Conservation (phyloP, 140 eudicot species). For the Bidens hawaiensis region DNA sequence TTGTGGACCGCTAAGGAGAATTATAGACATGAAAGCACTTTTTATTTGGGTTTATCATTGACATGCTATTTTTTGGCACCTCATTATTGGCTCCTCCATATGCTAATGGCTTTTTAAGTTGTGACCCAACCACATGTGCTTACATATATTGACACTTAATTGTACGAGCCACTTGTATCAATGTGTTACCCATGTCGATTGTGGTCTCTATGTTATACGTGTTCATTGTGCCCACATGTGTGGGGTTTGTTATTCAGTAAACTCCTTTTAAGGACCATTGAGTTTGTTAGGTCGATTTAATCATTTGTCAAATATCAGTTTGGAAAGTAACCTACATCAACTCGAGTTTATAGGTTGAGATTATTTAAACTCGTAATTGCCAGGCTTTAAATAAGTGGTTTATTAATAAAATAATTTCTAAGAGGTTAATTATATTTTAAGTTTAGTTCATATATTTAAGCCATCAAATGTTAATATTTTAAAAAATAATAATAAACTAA, state of each 20-base stretch:
- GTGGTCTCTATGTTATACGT: background rate
- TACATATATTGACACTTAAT: background rate
- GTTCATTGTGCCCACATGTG: background rate
- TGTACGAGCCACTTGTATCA: background rate
- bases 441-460: background rate
- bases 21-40: background rate
- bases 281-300: background rate
- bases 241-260: background rate
- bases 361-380: too few species aligned
- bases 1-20: background rate
- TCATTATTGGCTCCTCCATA: background rate
- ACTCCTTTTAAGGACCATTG: background rate
- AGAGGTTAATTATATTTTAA: too few species aligned
- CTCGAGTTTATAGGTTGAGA: too few species aligned
- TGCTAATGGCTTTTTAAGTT: background rate
- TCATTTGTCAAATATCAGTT: background rate
- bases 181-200: background rate
- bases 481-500: conserved; percentile 1
- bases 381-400: too few species aligned
- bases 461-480: conserved; percentile 4
- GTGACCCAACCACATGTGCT: conserved; percentile 5
- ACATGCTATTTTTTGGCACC: conserved; percentile 4
- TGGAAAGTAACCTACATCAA: background rate
- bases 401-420: too few species aligned
- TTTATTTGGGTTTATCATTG: background rate